phyloP scores from a whole-genome alignment of 2,329 filamentous ascomycete species.

The Ceratocystis papillata region DNA sequence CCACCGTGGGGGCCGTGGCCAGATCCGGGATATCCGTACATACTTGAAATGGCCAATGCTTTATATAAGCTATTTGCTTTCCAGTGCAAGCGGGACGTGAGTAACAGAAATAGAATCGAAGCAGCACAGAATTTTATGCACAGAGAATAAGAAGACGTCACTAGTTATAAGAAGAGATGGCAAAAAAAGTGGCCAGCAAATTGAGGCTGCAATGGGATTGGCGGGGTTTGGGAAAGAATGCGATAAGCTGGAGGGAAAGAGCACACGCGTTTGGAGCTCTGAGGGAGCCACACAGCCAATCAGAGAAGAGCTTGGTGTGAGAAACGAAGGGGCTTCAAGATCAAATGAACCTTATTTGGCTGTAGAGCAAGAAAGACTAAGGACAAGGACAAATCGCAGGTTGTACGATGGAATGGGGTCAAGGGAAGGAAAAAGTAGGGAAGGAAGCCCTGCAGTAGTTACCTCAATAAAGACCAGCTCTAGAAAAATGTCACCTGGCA shows the following conservation, averaged over 20 bases:
- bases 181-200: neutral
- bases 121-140: no score
- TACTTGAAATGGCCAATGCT: constrained; percentile 2
- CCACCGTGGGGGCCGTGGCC: constrained; percentile 24
- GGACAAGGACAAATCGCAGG: neutral
- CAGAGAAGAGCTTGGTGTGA: neutral
- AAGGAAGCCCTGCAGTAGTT: neutral
- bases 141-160: neutral
- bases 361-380: neutral
- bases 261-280: neutral
- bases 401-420: constrained; percentile 3
- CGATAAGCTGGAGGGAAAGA: constrained; percentile 7
- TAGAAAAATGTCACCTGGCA: neutral
- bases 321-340: neutral
- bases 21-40: constrained; percentile 25
- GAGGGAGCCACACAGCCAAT: neutral
- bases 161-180: neutral
- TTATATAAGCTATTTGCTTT: neutral
- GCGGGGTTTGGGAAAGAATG: constrained; percentile 12
- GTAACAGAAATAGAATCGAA: neutral
- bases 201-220: neutral
- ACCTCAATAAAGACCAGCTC: neutral
- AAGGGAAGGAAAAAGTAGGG: neutral
- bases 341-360: neutral
- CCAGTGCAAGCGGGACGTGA: neutral